These are phyloP conservation scores for Boletus coccyginus DNA, from an alignment of 768 basidiomycete species.

Conservation along the genomic window DNA sequence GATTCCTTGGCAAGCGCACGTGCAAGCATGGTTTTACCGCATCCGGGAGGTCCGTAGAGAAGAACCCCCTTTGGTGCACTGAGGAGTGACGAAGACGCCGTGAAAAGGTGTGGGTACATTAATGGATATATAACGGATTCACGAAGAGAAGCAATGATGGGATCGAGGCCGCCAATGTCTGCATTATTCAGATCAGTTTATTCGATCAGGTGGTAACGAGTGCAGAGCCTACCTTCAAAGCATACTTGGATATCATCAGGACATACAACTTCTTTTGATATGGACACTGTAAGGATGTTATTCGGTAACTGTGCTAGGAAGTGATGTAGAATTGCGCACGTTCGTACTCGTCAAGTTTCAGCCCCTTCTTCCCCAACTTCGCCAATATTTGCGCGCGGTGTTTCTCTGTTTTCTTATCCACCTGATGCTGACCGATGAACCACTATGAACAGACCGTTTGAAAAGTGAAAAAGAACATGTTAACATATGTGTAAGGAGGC, in stretches of 20 bases:
- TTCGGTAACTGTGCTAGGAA: background rate
- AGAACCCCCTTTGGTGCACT: slow-evolving; percentile 95
- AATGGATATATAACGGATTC: slow-evolving; percentile 97
- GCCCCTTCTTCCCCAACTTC: slow-evolving; percentile 63
- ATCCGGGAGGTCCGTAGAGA: slow-evolving; percentile 94
- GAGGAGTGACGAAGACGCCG: slow-evolving; percentile 74
- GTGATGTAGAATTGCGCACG: slow-evolving; percentile 43
- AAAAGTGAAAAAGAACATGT: background rate
- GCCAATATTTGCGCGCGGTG: slow-evolving; percentile 72
- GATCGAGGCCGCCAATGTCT: slow-evolving; percentile 93
- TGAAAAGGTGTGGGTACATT: slow-evolving; percentile 85
- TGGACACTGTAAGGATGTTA: slow-evolving; percentile 50
- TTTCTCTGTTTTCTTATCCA: slow-evolving; percentile 59
- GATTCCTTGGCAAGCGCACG: slow-evolving; percentile 97
- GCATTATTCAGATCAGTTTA: slow-evolving; percentile 8
- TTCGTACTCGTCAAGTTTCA: slow-evolving; percentile 91
- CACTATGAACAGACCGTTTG: slow-evolving; percentile 43
- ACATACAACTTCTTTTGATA: slow-evolving; percentile 91
- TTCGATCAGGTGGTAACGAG: background rate
- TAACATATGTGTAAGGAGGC: background rate
- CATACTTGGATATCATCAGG: slow-evolving; percentile 81
- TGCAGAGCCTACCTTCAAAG: slow-evolving; percentile 58
- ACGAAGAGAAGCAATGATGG: slow-evolving; percentile 83
- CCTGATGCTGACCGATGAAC: slow-evolving; percentile 53
- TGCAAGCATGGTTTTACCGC: slow-evolving; percentile 99